A percentile compares a stretch with the other conserved stretches of the same genome.
Evolutionary conservation across 805 yeast species (phyloP).

Genomic region (Helenozyma rhizophorensis): DNA sequence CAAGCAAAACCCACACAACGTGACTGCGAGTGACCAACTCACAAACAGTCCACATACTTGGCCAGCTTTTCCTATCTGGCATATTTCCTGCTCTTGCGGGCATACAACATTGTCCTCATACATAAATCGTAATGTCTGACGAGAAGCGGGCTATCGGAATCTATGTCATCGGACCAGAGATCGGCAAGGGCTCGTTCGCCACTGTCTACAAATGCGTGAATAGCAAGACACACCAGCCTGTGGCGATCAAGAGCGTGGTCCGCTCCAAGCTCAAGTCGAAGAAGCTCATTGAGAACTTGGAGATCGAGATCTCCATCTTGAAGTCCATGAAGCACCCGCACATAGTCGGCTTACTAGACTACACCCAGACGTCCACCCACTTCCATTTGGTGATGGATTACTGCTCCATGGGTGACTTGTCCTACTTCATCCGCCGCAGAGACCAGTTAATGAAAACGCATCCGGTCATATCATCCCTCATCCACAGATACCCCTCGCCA

Average conservation of each 20-base stretch:
- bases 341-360: slow-evolving; percentile 81
- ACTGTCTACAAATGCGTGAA: slow-evolving; percentile 84
- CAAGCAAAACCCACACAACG: too few species aligned
- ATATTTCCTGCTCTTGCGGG: too few species aligned
- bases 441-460: slow-evolving; percentile 67
- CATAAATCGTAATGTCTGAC: slow-evolving; percentile 1
- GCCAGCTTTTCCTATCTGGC: too few species aligned
- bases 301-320: slow-evolving; percentile 84
- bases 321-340: slow-evolving; percentile 90
- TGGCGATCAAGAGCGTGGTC: slow-evolving; percentile 86
- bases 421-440: slow-evolving; percentile 77
- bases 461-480: slow-evolving; percentile 72
- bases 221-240: slow-evolving; percentile 49
- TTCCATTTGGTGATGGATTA: slow-evolving; percentile 94
- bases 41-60: too few species aligned
- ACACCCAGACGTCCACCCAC: slow-evolving; percentile 69
- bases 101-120: too few species aligned
- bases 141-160: slow-evolving; percentile 28
- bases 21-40: too few species aligned
- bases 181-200: slow-evolving; percentile 96
- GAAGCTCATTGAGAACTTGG: slow-evolving; percentile 85
- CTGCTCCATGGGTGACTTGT: slow-evolving; percentile 91
- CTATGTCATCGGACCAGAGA: slow-evolving; percentile 70
- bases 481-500: slow-evolving; percentile 82
- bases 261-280: slow-evolving; percentile 78